Evolutionary conservation across 306 rosid genomes (phyloP), one percentile per base, ranked within the genome.

Genomic region (Vigna angularis): DNA sequence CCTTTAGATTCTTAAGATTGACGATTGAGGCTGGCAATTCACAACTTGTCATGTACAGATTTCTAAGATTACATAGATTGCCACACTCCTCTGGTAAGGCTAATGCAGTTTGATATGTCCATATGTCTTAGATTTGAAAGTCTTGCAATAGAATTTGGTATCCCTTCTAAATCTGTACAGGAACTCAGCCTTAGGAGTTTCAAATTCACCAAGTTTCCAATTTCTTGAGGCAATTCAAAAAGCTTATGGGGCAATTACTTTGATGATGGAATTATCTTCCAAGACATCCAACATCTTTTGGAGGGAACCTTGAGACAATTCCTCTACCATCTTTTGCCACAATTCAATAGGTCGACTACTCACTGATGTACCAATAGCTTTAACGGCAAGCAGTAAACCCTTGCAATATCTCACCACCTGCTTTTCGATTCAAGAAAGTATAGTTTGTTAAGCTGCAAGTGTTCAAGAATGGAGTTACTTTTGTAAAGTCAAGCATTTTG

Each of bases 241-340:
- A 93, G 76, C 56, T 82, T 90, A 47, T 87, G 91, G 59, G 91
- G 59, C 92, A 93, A 55, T 91, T 85, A 0, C 97, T 82, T 82
- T 89, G 70, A 67, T 50, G 36, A 78, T 22, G 11, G 64, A 45
- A 65, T 79, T 38, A 38, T 80, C 80, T 50, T 82, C 87, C 66
- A 82, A 83, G 22, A 85, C 81, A 48, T 88, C 88, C 10, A 90
- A 53, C 70, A 86, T 76, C 52, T 79, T 85, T 83, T 85, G 58
- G 17, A 89, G 91, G 80, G 71, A 24, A 62, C 84, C 86, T 20
- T 69, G 80, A 7, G 83, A 75, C 75, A 82, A 85, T 47, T 81
- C 66, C 68, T 72, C 76, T 48, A 52, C 65, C 63, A 63, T 74
- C 44, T 66, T 81, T 47, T 20, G 66, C 96, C 92, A 89, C 18